phyloP scores from a whole-genome alignment of 2,329 filamentous ascomycete genomes.

The Aspergillus tamarii region DNA sequence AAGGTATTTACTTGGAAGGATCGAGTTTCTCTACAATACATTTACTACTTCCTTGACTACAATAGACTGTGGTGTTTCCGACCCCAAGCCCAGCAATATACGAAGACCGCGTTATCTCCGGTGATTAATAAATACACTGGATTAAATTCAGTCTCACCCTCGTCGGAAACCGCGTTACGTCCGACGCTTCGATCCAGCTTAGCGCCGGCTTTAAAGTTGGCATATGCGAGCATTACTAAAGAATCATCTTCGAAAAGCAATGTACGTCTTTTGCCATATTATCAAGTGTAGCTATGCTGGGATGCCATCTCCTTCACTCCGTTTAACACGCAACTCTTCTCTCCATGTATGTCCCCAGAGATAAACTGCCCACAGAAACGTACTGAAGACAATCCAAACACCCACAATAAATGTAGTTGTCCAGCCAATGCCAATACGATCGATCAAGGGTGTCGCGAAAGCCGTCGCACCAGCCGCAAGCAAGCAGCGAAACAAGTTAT shows the following conservation, averaged over 20 bases:
- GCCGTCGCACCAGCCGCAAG: conserved; percentile 29
- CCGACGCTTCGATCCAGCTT: too few relatives aligned
- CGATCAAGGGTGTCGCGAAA: conserved; percentile 24
- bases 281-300: not conserved
- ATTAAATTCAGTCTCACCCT: too few relatives aligned
- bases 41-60: too few relatives aligned
- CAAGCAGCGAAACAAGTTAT: conserved; percentile 28
- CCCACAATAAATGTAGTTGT: conserved; percentile 26
- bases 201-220: too few relatives aligned
- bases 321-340: not conserved
- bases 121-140: too few relatives aligned
- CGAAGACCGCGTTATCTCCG: too few relatives aligned
- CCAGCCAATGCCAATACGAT: conserved; percentile 31
- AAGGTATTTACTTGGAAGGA: too few relatives aligned
- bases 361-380: conserved; percentile 25
- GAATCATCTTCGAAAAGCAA: not conserved
- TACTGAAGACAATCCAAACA: conserved; percentile 26
- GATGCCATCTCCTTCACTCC: not conserved
- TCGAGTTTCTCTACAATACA: too few relatives aligned
- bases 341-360: conserved; percentile 23
- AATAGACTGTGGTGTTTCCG: too few relatives aligned
- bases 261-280: not conserved
- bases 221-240: too few relatives aligned
- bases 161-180: too few relatives aligned
- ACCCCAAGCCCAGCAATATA: too few relatives aligned